Percentiles rank a stretch among this genome's conserved stretches.
Conservation (phyloP, 306 rosid genomes). For the Chamaecrista fasciculata region DNA sequence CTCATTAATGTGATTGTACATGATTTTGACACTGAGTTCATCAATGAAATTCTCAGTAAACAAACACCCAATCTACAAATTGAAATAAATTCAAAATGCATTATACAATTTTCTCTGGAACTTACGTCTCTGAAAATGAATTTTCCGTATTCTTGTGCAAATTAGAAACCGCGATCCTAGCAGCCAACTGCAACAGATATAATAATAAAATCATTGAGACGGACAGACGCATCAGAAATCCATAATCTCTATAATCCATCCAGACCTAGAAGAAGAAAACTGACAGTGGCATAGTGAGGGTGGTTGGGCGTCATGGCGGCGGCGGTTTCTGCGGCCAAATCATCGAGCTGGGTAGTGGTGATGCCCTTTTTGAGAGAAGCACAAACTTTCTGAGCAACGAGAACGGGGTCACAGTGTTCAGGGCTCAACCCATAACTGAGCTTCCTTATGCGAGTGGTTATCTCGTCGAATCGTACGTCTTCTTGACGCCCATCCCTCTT, state of each 20-base stretch:
- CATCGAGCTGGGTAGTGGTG: constrained; percentile 93
- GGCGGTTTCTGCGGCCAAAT: constrained; percentile 94
- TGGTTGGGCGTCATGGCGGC: constrained; percentile 90
- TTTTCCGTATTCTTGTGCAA: constrained; percentile 67
- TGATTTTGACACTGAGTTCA: constrained; percentile 57
- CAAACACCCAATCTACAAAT: not conserved
- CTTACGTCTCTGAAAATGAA: constrained; percentile 69
- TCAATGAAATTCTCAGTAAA: not conserved
- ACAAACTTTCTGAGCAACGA: constrained; percentile 87
- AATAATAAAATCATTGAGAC: not conserved
- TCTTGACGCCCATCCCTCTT: constrained; percentile 88
- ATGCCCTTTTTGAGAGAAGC: constrained; percentile 85
- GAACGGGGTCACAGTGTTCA: constrained; percentile 88
- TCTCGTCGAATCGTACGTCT: constrained; percentile 80
- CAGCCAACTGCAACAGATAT: constrained; percentile 52
- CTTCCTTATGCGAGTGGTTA: constrained; percentile 86
- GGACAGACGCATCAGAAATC: not conserved
- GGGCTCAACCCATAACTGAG: constrained; percentile 81
- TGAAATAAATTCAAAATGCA: not conserved
- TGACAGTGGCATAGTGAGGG: constrained; percentile 86
- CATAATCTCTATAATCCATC: too few relatives aligned
- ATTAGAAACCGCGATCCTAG: constrained; percentile 65
- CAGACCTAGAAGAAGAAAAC: too few relatives aligned
- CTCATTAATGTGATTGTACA: constrained; percentile 54
- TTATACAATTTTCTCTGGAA: not conserved